These are phyloP conservation scores for Cicer bijugum DNA, from an alignment of 306 rosid species.

Conservation along the genomic window DNA sequence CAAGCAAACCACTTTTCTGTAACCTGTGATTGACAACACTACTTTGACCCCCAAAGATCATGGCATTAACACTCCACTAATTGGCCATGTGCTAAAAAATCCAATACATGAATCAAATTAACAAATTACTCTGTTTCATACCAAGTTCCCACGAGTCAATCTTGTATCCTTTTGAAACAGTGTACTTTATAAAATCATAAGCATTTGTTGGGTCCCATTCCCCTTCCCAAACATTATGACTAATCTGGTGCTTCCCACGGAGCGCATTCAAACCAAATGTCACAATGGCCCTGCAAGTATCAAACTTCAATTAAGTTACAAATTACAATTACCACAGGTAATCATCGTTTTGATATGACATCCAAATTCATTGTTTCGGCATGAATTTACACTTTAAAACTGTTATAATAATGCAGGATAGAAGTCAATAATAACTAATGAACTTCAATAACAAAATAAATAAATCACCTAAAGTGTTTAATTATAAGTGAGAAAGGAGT, in stretches of 20 bases:
- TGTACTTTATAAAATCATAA: constrained; percentile 69
- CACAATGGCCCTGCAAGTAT: constrained; percentile 66
- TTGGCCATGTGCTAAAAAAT: too few species aligned
- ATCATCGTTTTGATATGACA: constrained; percentile 1
- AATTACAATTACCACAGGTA: constrained; percentile 1
- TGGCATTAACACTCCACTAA: too few species aligned
- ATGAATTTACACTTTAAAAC: constrained; percentile 4
- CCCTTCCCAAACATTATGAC: constrained; percentile 73
- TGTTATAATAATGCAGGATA: background rate
- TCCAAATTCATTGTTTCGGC: background rate
- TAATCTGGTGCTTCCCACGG: constrained; percentile 66
- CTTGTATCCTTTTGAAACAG: constrained; percentile 74
- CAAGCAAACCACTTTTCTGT: too few species aligned
- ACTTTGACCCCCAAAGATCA: too few species aligned
- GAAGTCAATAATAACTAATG: constrained; percentile 9
- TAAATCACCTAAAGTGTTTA: constrained; percentile 15
- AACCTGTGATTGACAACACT: too few species aligned
- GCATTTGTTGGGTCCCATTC: constrained; percentile 81
- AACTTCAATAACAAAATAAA: constrained; percentile 11
- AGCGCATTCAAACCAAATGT: constrained; percentile 96
- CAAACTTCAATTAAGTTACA: constrained; percentile 36
- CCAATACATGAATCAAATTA: background rate
- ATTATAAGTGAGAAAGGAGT: constrained; percentile 1
- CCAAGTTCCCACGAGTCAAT: constrained; percentile 97
- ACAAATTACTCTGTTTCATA: constrained; percentile 49